phyloP scores from a whole-genome alignment of 768 basidiomycete species.

The Dendrothele bispora region DNA sequence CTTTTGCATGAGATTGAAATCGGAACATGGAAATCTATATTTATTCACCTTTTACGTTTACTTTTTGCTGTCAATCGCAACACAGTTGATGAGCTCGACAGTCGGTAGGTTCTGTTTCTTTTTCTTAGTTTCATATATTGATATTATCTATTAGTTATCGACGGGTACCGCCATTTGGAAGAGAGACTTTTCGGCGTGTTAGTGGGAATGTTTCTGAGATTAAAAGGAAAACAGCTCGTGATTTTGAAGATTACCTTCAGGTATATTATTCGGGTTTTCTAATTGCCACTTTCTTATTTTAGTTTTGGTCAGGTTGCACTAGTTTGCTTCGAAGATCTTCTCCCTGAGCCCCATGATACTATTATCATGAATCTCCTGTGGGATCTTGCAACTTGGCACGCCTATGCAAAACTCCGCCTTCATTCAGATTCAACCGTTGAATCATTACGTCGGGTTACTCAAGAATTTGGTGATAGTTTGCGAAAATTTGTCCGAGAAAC shows the following conservation, averaged over 20 bases:
- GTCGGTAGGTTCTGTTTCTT: slow-evolving; percentile 16
- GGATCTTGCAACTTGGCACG: too few species aligned
- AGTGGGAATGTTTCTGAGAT: slow-evolving; percentile 27
- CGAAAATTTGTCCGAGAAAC: slow-evolving; percentile 28
- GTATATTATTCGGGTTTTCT: slow-evolving; percentile 16
- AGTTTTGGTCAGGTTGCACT: too few species aligned
- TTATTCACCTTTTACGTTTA: slow-evolving; percentile 30
- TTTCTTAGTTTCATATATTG: background rate
- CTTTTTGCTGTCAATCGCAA: slow-evolving; percentile 17
- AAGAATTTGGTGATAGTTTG: slow-evolving; percentile 33
- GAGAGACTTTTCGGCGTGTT: slow-evolving; percentile 29
- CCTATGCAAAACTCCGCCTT: too few species aligned
- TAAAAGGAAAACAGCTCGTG: slow-evolving; percentile 32
- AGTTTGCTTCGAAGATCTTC: too few species aligned
- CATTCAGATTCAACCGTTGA: too few species aligned
- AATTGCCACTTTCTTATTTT: slow-evolving; percentile 29
- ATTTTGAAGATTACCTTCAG: slow-evolving; percentile 19
- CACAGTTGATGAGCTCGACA: slow-evolving; percentile 16
- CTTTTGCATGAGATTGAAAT: too few species aligned
- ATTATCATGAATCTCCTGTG: too few species aligned
- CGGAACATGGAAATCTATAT: too few species aligned
- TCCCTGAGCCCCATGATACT: too few species aligned
- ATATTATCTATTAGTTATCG: slow-evolving; percentile 22
- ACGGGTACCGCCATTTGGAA: slow-evolving; percentile 21
- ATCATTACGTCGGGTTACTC: too few species aligned